Evolutionary conservation across 768 basidiomycete genomes (phyloP).

Genomic region (Suillus placidus): DNA sequence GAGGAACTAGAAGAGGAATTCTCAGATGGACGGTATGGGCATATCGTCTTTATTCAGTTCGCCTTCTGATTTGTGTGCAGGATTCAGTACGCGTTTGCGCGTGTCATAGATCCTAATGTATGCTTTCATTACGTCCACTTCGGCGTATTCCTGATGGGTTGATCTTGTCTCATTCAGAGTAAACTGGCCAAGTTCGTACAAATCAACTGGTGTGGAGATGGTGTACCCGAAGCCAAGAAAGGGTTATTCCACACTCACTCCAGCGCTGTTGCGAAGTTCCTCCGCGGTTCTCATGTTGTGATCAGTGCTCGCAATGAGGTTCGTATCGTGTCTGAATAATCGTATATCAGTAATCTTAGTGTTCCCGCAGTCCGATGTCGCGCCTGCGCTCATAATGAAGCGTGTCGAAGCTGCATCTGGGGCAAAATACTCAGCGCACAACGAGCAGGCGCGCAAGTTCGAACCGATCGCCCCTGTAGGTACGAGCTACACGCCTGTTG

Average conservation of each 20-base stretch:
- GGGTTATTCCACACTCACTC: conserved; percentile 92
- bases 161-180: conserved; percentile 48
- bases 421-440: conserved; percentile 86
- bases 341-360: conserved; percentile 1
- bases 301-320: conserved; percentile 89
- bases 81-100: conserved; percentile 91
- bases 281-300: conserved; percentile 85
- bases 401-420: conserved; percentile 88
- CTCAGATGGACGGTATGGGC: conserved; percentile 81
- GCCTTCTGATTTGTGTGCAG: conserved; percentile 43
- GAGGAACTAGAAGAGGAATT: conserved; percentile 95
- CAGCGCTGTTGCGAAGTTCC: conserved; percentile 73
- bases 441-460: conserved; percentile 68
- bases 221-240: conserved; percentile 90
- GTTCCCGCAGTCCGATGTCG: conserved; percentile 68
- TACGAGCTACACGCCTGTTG: conserved; percentile 74
- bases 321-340: conserved; percentile 17
- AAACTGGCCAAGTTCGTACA: conserved; percentile 90
- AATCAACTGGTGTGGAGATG: conserved; percentile 97
- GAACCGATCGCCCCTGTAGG: conserved; percentile 86
- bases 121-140: conserved; percentile 22
- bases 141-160: background rate
- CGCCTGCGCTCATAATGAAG: conserved; percentile 78
- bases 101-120: conserved; percentile 86
- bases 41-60: conserved; percentile 9